Evolutionary conservation across 805 yeast genomes (phyloP).

Genomic region (Saccharomycopsis amapae): DNA sequence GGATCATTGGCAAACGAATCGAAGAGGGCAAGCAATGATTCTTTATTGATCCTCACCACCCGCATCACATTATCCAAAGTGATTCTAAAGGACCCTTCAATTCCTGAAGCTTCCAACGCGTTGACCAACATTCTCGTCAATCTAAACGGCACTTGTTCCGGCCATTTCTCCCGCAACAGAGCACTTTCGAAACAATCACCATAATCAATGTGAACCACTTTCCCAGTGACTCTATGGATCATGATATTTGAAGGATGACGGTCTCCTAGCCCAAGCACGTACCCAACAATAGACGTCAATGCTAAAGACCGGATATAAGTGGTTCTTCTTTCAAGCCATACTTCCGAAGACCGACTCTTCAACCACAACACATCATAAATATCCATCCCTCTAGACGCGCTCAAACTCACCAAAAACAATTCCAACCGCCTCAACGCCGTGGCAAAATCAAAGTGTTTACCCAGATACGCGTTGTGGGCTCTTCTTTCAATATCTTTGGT

Average conservation of each 20-base stretch:
- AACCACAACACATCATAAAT: conserved; percentile 93
- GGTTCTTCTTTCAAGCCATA: conserved; percentile 96
- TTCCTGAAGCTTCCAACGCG: conserved; percentile 99
- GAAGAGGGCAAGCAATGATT: conserved; percentile 93
- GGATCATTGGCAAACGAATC: conserved; percentile 99
- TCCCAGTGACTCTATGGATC: conserved; percentile 92
- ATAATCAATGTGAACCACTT: conserved; percentile 94
- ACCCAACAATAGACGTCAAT: conserved; percentile 98
- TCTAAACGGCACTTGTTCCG: conserved; percentile 97
- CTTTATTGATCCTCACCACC: conserved; percentile 86
- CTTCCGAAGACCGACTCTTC: conserved; percentile 90
- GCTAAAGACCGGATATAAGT: conserved; percentile 94
- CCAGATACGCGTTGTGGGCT: conserved; percentile 4
- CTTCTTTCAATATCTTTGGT: conserved; percentile 17
- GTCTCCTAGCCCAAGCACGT: conserved; percentile 93
- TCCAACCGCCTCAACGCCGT: conserved; percentile 90
- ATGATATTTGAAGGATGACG: conserved; percentile 95
- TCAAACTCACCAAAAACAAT: conserved; percentile 92
- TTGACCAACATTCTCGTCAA: conserved; percentile 93
- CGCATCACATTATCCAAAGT: conserved; percentile 97
- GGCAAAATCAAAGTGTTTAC: conserved; percentile 69
- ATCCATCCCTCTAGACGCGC: conserved; percentile 94
- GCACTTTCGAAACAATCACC: conserved; percentile 99
- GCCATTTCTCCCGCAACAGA: conserved; percentile 89
- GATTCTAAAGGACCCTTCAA: conserved; percentile 93